Conservation (phyloP, 2,329 filamentous ascomycete genomes). For the Macrophomina phaseolina region DNA sequence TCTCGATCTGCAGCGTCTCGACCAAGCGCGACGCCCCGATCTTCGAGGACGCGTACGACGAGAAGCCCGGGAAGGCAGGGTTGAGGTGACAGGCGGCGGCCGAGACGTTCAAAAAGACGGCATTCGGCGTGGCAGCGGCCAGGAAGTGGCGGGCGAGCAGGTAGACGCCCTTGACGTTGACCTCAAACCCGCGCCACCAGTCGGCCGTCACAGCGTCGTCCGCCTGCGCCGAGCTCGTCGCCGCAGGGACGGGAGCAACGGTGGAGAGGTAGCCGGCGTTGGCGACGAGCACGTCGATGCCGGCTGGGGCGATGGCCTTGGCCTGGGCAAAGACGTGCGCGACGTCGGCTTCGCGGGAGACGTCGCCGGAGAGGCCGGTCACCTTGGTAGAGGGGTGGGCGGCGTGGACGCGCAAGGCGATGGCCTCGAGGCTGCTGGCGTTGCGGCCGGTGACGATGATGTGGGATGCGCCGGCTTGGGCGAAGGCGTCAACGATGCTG, state of each 20-base stretch:
- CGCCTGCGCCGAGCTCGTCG: neutral
- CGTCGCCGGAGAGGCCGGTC: conserved; percentile 31
- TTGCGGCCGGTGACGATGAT: conserved; percentile 54
- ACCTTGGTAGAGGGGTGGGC: conserved; percentile 29
- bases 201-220: conserved; percentile 1
- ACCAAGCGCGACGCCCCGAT: conserved; percentile 44
- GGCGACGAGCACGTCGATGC: conserved; percentile 35
- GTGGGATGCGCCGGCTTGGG: conserved; percentile 50
- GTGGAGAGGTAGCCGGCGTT: conserved; percentile 33
- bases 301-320: conserved; percentile 15
- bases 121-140: conserved; percentile 30
- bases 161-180: conserved; percentile 33
- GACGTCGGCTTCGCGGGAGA: conserved; percentile 32
- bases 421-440: conserved; percentile 40
- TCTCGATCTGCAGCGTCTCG: conserved; percentile 43
- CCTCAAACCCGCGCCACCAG: conserved; percentile 30
- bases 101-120: conserved; percentile 34
- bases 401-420: conserved; percentile 30
- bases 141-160: conserved; percentile 36
- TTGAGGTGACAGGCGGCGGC: conserved; percentile 31
- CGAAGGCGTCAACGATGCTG: conserved; percentile 51
- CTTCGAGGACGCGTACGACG: conserved; percentile 46
- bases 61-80: conserved; percentile 19
- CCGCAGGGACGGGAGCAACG: conserved; percentile 23
- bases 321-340: conserved; percentile 33